Evolutionary conservation across 176 grass and related monocot species (phyloP), one percentile per base, ranked within the genome.

Genomic region (Oryza glaberrima): DNA sequence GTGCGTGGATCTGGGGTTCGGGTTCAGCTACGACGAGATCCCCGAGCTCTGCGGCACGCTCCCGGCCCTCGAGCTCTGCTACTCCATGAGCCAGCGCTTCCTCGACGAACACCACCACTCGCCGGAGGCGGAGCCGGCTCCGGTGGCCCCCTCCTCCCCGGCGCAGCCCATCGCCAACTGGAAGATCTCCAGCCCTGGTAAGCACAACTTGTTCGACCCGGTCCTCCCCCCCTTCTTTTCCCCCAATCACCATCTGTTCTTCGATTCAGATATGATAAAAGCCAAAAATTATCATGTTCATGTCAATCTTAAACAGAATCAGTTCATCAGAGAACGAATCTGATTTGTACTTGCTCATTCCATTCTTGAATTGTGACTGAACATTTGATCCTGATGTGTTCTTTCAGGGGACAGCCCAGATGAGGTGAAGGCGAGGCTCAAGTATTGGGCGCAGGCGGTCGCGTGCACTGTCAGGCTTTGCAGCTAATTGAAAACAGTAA

Each of bases 111-210:
- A 41, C 11, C 56, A 41, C n/a, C 35, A 25, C 20, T n/a, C n/a
- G 6, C 6, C 40, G 2, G 56, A 32, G 6, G 1, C 7, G 4
- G 41, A 26, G 4, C 16, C 38, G 1, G 4, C 40, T 41, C 40
- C 40, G 7, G 7, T 41, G 6, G 16, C 22, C 45, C 7, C 0
- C 47, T 1, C 77, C 5, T 67, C 76, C 47, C 72, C 85, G 23
- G n/a, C 49, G 25, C 40, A 8, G 40, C 40, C 40, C 7, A 79
- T 88, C 17, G 69, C 73, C 73, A 88, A 88, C 79, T 88, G 86
- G 86, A 88, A 88, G 73, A 88, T 88, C 73, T 88, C 86, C 40
- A 82, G 86, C 66, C 86, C 86, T 9, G 86, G 86, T 88, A 82
- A 88, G 70, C 44, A 58, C 28, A 73, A 32, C 30, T 51, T 30